A percentile compares a stretch with the other conserved stretches of the same genome.
Evolutionary conservation across 2,329 filamentous ascomycete species (phyloP).

Genomic region (Chaetomium sp.): DNA sequence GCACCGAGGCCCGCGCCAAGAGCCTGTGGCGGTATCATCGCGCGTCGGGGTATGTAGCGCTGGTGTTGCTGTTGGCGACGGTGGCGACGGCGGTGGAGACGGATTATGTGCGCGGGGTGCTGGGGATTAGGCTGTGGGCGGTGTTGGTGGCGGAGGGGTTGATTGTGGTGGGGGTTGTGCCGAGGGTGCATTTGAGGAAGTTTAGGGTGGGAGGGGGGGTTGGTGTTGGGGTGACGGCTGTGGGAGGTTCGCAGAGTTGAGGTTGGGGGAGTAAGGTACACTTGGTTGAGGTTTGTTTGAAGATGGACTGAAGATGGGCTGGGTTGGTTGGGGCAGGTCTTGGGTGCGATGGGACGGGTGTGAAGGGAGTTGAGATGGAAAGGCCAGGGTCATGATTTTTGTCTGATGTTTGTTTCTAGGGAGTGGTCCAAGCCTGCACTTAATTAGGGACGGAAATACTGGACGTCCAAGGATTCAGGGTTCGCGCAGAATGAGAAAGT

Average conservation of each 20-base stretch:
- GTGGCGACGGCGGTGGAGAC: conserved; percentile 71
- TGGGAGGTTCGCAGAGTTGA: too few species aligned
- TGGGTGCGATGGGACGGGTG: too few species aligned
- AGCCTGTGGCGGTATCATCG: conserved; percentile 87
- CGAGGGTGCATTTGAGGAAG: conserved; percentile 77
- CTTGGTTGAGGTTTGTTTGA: too few species aligned
- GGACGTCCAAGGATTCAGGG: background rate
- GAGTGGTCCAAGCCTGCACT: too few species aligned
- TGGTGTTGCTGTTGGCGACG: conserved; percentile 66
- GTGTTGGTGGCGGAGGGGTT: conserved; percentile 60
- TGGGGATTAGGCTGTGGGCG: conserved; percentile 72
- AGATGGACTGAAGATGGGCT: too few species aligned
- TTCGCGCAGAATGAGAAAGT: background rate
- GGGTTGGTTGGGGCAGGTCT: too few species aligned
- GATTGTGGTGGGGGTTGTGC: conserved; percentile 63
- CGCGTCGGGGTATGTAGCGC: conserved; percentile 64
- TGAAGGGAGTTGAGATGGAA: too few species aligned
- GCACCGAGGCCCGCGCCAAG: conserved; percentile 73
- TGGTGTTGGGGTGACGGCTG: too few species aligned
- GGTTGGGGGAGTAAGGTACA: too few species aligned
- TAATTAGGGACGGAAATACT: background rate
- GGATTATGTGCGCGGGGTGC: conserved; percentile 59
- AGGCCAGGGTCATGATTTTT: too few species aligned
- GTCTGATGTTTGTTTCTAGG: too few species aligned
- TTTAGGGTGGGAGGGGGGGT: conserved; percentile 43